These are phyloP conservation scores for Glonium stellatum DNA, from an alignment of 495 filamentous ascomycete species.

Conservation along the genomic window DNA sequence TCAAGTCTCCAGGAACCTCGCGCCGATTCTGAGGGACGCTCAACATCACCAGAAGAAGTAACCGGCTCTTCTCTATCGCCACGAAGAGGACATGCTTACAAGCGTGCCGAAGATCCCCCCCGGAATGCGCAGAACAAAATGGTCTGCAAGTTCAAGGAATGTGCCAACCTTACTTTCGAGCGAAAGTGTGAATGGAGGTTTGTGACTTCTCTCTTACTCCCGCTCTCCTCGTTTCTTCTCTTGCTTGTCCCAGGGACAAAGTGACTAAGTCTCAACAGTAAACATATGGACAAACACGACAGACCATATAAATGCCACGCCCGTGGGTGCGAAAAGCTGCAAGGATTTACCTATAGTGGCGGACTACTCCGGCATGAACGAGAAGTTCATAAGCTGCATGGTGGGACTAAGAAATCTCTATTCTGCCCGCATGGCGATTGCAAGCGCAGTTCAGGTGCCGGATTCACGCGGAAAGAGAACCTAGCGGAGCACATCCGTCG, in stretches of 20 bases:
- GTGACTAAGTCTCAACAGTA: slow-evolving; percentile 43
- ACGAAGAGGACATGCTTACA: slow-evolving; percentile 24
- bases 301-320: slow-evolving; percentile 78
- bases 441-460: slow-evolving; percentile 67
- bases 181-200: slow-evolving; percentile 92
- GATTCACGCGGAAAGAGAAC: slow-evolving; percentile 83
- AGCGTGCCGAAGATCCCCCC: slow-evolving; percentile 46
- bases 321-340: slow-evolving; percentile 74
- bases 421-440: slow-evolving; percentile 75
- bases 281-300: slow-evolving; percentile 97
- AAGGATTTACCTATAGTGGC: slow-evolving; percentile 89
- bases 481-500: slow-evolving; percentile 79
- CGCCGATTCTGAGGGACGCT: slow-evolving; percentile 13
- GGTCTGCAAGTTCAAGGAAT: slow-evolving; percentile 53
- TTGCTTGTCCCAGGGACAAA: background rate
- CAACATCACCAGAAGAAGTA: slow-evolving; percentile 13
- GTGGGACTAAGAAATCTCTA: slow-evolving; percentile 69
- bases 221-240: background rate
- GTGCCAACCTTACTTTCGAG: slow-evolving; percentile 56
- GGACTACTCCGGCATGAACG: slow-evolving; percentile 82
- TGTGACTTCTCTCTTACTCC: slow-evolving; percentile 34
- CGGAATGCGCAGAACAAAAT: slow-evolving; percentile 63
- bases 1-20: background rate
- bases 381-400: slow-evolving; percentile 82
- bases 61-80: slow-evolving; percentile 13